Base-by-base conservation (phyloP, 108 stramenopile genomes). In the Craspedostauros australis region DNA sequence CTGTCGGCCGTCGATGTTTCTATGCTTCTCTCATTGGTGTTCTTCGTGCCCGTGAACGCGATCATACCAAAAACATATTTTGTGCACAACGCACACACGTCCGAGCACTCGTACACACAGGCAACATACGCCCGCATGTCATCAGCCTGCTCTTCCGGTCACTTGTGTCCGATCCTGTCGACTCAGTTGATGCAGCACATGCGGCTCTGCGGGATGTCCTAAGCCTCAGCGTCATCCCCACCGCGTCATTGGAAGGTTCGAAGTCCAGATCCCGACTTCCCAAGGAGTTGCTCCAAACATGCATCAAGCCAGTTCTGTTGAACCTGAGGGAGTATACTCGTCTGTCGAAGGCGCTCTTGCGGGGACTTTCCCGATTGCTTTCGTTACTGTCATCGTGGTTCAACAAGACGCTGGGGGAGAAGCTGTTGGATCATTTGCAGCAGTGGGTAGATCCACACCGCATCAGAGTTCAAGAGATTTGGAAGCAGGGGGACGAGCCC, bases 201-300 rank as follows among this genome's bases (percentile, higher is more conserved):
- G 68, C 71, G 42, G 81, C 89, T 16, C 60, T 91, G 14, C 56
- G 64, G 31, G 79, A 87, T 49, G 82, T 81, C 7, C 60, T 91
- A 7, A 40, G 70, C 30, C 48, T 85, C 9, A 75, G 78, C 48
- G 70, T 64, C 33, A 50, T 65, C 21, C 24, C 48, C 15, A 43
- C 44, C 28, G 58, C 51, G 14, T 57, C 57, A 16, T 26, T 51
- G 2, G 62, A 71, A 56, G 66, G 53, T 11, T 57, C 62, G 5
- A 72, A 76, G 39, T 54, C 75, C 1, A 70, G 74, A 25, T 76
- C 80, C 7, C 75, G 78, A 44, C 60, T 91, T 30, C 68, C 83
- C 40, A 91, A 87, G 43, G 85, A 91, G 43, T 60, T 91, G 27
- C 68, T 91, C 45, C 89, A 91, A 66, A 80, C 80, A 9, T 91